Evolutionary conservation across 768 basidiomycete genomes (phyloP).

Genomic region (Boletus sp.): DNA sequence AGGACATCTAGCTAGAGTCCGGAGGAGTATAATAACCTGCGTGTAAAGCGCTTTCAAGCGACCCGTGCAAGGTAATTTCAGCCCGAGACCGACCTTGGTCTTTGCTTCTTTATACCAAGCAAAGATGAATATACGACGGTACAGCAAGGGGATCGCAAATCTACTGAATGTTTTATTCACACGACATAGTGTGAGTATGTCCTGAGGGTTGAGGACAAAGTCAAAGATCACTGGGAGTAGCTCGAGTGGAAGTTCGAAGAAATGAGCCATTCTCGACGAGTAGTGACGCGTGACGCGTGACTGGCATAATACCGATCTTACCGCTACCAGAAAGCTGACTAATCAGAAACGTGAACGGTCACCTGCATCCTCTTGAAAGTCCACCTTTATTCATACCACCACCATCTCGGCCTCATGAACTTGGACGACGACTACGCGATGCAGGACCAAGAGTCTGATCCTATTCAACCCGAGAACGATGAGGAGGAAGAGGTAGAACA

Average conservation of each 20-base stretch:
- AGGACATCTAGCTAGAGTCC: slow-evolving; percentile 51
- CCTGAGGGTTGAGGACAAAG: slow-evolving; percentile 47
- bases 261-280: slow-evolving; percentile 32
- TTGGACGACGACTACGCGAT: slow-evolving; percentile 35
- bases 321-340: slow-evolving; percentile 24
- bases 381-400: slow-evolving; percentile 24
- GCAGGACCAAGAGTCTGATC: slow-evolving; percentile 29
- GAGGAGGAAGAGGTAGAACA: slow-evolving; percentile 38
- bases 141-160: slow-evolving; percentile 52
- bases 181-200: slow-evolving; percentile 50
- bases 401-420: slow-evolving; percentile 27
- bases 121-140: slow-evolving; percentile 57
- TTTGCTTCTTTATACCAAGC: slow-evolving; percentile 71
- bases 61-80: neutral
- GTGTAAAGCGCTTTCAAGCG: neutral
- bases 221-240: slow-evolving; percentile 54
- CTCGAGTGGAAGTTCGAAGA: slow-evolving; percentile 63
- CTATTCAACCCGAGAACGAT: slow-evolving; percentile 33
- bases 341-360: slow-evolving; percentile 11
- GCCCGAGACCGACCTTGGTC: slow-evolving; percentile 41
- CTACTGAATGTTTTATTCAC: slow-evolving; percentile 55
- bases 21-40: slow-evolving; percentile 61
- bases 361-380: neutral
- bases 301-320: no score
- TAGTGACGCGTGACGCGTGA: neutral